Evolutionary conservation across 169 alveolate genomes (phyloP).

Genomic region (Plasmodium knowlesi): DNA sequence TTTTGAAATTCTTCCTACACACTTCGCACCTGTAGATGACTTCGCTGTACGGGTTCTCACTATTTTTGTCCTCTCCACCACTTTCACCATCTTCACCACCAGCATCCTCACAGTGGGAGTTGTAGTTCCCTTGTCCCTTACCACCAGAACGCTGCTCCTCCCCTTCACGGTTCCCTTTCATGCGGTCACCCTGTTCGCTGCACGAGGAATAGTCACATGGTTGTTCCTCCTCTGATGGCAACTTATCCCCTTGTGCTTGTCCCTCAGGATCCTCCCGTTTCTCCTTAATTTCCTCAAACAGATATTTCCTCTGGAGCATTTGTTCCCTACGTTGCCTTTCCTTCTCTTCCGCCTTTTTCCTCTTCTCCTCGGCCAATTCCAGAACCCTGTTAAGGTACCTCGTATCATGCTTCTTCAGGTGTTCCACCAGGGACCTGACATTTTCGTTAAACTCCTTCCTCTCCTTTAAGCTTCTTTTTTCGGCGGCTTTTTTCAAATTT

Average conservation of each 20-base stretch:
- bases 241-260: not conserved
- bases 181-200: not conserved
- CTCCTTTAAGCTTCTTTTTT: slow-evolving; percentile 85
- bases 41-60: not conserved
- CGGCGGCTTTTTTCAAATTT: slow-evolving; percentile 30
- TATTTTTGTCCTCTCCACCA: not conserved
- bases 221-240: not conserved
- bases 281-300: slow-evolving; percentile 28
- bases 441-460: slow-evolving; percentile 84
- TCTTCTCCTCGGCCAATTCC: slow-evolving; percentile 40
- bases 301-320: slow-evolving; percentile 11
- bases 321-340: slow-evolving; percentile 10
- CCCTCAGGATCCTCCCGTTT: slow-evolving; percentile 72
- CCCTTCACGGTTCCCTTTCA: not conserved
- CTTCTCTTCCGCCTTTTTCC: slow-evolving; percentile 26
- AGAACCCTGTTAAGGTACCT: slow-evolving; percentile 59
- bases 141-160: too few relatives aligned
- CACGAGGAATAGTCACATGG: not conserved
- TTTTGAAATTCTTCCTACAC: slow-evolving; percentile 81
- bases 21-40: slow-evolving; percentile 78
- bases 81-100: not conserved
- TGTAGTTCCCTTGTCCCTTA: not conserved
- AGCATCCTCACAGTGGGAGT: not conserved
- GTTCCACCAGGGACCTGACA: slow-evolving; percentile 81
- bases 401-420: slow-evolving; percentile 80